Evolutionary conservation across 352 stramenopile species (phyloP), one percentile per base, ranked within the genome.

Genomic region (Phytophthora multivora): DNA sequence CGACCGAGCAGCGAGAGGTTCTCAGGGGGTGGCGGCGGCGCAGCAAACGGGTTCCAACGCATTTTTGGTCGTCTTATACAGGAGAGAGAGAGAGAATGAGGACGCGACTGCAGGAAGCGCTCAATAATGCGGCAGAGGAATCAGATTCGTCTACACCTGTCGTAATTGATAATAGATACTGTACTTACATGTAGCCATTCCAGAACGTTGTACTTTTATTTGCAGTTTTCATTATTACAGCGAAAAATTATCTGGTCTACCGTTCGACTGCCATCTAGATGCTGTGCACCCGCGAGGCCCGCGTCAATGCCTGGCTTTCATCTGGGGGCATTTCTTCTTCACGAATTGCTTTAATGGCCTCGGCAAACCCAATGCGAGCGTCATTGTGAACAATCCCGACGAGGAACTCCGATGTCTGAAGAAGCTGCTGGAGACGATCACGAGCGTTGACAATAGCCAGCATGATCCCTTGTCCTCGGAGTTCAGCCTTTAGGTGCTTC

Each of bases 371-470:
- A 49, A 91, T 91, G 23, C 77, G 71, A 36, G 83, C 77, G 55
- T 88, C 77, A 50, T 78, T 71, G 18, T 59, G 61, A 4, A 91
- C 80, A 43, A 91, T 84, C 15, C 80, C 83, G 19, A 79, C 70
- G 5, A 90, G 67, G 49, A 90, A 84, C 36, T 88, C 85, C 3
- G 81, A 89, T 2, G 71, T 83, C 55, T 83, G 55, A 26, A 94
- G 74, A 19, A 94, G 51, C 5, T 74, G 73, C 26, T 91, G 81
- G 4, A 92, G 64, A 0, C 81, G 77, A 46, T 88, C 78, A 7
- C 83, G 79, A 1, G 83, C 86, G 33, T 91, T 94, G 19, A 89
- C 81, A 54, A 94, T 91, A n/a, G 86, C 66, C 19, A 94, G 49
- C 63, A 86, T 76, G 51, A 91, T 90, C 26, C 62, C 71, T 58